Conservation (phyloP, 2,329 filamentous ascomycete genomes). For the Ilyonectria mors-panacis region DNA sequence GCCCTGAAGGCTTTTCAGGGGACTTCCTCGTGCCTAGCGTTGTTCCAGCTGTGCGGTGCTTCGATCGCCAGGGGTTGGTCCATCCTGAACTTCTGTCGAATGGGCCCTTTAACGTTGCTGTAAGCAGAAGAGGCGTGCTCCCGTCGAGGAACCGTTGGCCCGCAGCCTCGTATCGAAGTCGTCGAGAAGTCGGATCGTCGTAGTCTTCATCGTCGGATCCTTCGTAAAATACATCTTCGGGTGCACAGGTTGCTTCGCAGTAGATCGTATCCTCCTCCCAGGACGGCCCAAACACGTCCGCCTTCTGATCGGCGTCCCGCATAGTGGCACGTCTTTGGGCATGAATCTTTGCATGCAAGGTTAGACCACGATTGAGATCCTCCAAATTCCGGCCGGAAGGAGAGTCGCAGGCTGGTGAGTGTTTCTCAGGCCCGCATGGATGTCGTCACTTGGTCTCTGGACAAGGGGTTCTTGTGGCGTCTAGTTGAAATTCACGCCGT, state of each 20-base stretch:
- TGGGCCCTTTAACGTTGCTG: constrained; percentile 73
- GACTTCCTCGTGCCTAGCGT: constrained; percentile 33
- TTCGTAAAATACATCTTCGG: constrained; percentile 66
- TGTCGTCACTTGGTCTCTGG: constrained; percentile 22
- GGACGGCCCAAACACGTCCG: constrained; percentile 32
- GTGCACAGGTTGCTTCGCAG: constrained; percentile 58
- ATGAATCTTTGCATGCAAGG: constrained; percentile 32
- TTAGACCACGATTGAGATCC: constrained; percentile 16
- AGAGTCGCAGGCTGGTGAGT: neutral
- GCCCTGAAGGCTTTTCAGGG: constrained; percentile 34
- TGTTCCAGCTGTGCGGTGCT: constrained; percentile 39
- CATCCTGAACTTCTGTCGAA: constrained; percentile 61
- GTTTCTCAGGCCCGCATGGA: constrained; percentile 28
- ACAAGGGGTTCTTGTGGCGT: constrained; percentile 9
- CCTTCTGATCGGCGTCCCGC: constrained; percentile 30
- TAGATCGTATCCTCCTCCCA: constrained; percentile 59
- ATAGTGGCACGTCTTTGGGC: constrained; percentile 29
- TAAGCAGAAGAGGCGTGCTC: constrained; percentile 68
- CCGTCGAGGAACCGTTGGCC: constrained; percentile 73
- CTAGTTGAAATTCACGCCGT: constrained; percentile 42
- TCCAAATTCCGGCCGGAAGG: constrained; percentile 5
- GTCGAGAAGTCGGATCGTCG: constrained; percentile 61
- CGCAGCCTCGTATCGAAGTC: constrained; percentile 70
- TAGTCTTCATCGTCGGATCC: constrained; percentile 73
- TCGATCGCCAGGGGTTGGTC: constrained; percentile 55